These are phyloP conservation scores for Trichoderma erinaceum DNA, from an alignment of 495 filamentous ascomycete species.

Conservation along the genomic window DNA sequence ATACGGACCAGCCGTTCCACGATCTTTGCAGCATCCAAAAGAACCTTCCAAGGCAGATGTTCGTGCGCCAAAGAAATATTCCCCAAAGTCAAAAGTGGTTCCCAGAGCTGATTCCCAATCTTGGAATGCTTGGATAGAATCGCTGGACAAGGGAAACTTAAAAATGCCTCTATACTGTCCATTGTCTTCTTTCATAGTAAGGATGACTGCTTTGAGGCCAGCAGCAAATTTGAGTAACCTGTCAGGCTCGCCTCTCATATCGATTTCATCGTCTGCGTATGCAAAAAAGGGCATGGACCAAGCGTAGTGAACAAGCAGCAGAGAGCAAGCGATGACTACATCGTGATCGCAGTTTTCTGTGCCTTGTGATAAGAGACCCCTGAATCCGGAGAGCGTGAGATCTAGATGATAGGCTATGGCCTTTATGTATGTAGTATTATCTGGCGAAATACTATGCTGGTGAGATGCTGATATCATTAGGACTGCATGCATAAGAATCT, in stretches of 20 bases:
- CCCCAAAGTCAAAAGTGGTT: not conserved
- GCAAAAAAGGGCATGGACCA: constrained; percentile 16
- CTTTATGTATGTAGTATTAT: not conserved
- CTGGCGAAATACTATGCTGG: constrained; percentile 12
- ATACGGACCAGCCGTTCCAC: not conserved
- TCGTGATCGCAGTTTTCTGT: not conserved
- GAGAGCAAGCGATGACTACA: constrained; percentile 13
- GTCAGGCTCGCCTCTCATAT: constrained; percentile 1
- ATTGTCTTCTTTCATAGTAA: not conserved
- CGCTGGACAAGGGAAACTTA: not conserved
- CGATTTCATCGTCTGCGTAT: not conserved
- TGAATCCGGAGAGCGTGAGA: constrained; percentile 16
- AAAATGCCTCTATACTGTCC: not conserved
- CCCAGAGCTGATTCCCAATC: not conserved
- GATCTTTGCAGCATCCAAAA: not conserved
- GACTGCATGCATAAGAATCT: constrained; percentile 15
- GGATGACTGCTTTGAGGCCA: constrained; percentile 15
- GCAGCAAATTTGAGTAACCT: constrained; percentile 13
- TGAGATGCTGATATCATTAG: constrained; percentile 15
- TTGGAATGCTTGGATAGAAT: not conserved
- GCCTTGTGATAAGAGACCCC: not conserved
- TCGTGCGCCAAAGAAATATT: not conserved
- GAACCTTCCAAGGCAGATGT: not conserved
- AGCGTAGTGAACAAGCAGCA: constrained; percentile 15
- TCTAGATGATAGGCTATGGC: constrained; percentile 12